Conservation (phyloP, 306 rosid genomes). For the Trifolium subterraneum region DNA sequence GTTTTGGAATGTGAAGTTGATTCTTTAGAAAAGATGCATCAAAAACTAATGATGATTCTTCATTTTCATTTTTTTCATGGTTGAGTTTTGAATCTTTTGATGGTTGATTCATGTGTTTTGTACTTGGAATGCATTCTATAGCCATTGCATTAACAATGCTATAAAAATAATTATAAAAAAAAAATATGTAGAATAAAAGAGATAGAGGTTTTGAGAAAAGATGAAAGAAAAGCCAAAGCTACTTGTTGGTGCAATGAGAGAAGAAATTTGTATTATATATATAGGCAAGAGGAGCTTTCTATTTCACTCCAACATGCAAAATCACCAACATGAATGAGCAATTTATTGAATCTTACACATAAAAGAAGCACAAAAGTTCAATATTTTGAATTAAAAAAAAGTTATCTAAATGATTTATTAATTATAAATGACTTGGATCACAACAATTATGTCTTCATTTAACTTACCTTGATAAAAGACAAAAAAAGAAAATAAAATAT, state of each 20-base stretch:
- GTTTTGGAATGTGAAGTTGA: constrained; percentile 63
- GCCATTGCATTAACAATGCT: constrained; percentile 64
- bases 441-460: not conserved
- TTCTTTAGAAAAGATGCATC: constrained; percentile 68
- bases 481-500: constrained; percentile 3
- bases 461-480: not conserved
- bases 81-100: constrained; percentile 37
- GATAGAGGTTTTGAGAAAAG: constrained; percentile 45
- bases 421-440: not conserved
- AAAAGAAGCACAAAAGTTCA: constrained; percentile 2
- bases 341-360: not conserved
- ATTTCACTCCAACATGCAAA: not conserved
- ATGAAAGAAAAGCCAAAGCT: constrained; percentile 77
- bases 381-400: not conserved
- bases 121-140: constrained; percentile 56
- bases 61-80: constrained; percentile 39
- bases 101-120: constrained; percentile 48
- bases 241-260: constrained; percentile 54
- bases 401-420: not conserved
- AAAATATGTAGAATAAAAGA: not conserved
- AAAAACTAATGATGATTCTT: constrained; percentile 57
- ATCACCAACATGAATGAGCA: not conserved
- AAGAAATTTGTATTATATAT: constrained; percentile 63
- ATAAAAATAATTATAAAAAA: constrained; percentile 2
- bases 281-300: constrained; percentile 40